phyloP scores from a whole-genome alignment of 805 yeast genomes.

The Yarrowia osloensis region DNA sequence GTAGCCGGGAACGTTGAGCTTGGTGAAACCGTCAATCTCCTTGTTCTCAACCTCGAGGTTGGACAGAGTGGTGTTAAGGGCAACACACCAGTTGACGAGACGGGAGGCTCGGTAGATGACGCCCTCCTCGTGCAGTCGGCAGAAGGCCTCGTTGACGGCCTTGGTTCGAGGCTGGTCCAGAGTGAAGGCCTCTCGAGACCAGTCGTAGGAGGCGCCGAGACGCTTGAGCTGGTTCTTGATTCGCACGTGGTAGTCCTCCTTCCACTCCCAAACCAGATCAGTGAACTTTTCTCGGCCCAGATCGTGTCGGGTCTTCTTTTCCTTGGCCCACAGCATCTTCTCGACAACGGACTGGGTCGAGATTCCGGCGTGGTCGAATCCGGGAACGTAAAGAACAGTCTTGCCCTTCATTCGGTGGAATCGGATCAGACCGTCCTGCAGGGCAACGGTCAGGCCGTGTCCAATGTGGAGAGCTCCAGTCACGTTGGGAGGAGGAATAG shows the following conservation, averaged over 20 bases:
- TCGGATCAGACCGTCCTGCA: slow-evolving; percentile 91
- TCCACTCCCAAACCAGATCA: slow-evolving; percentile 97
- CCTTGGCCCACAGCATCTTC: slow-evolving; percentile 87
- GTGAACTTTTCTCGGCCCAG: slow-evolving; percentile 89
- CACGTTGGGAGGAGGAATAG: slow-evolving; percentile 99
- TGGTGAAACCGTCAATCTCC: slow-evolving; percentile 78
- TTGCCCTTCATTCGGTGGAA: slow-evolving; percentile 97
- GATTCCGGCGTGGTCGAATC: slow-evolving; percentile 99
- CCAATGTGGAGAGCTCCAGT: slow-evolving; percentile 99
- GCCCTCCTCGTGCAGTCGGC: slow-evolving; percentile 90
- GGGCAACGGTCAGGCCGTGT: slow-evolving; percentile 92
- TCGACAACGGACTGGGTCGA: slow-evolving; percentile 98
- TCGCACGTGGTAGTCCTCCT: slow-evolving; percentile 83
- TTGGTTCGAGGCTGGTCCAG: slow-evolving; percentile 73
- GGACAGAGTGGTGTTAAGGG: slow-evolving; percentile 91
- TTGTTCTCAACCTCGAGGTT: slow-evolving; percentile 96
- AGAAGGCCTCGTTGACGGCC: slow-evolving; percentile 90
- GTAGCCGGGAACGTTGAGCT: slow-evolving; percentile 84
- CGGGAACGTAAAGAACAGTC: slow-evolving; percentile 89
- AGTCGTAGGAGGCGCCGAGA: slow-evolving; percentile 96
- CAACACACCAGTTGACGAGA: slow-evolving; percentile 94
- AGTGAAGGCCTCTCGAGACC: slow-evolving; percentile 94
- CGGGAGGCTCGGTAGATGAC: slow-evolving; percentile 91
- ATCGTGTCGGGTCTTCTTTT: slow-evolving; percentile 90
- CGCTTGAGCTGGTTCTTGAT: slow-evolving; percentile 82